Percentiles rank a stretch among this genome's conserved stretches.
These are phyloP conservation scores for Brassica rapa DNA, from an alignment of 345 rosid genomes.

Conservation along the genomic window DNA sequence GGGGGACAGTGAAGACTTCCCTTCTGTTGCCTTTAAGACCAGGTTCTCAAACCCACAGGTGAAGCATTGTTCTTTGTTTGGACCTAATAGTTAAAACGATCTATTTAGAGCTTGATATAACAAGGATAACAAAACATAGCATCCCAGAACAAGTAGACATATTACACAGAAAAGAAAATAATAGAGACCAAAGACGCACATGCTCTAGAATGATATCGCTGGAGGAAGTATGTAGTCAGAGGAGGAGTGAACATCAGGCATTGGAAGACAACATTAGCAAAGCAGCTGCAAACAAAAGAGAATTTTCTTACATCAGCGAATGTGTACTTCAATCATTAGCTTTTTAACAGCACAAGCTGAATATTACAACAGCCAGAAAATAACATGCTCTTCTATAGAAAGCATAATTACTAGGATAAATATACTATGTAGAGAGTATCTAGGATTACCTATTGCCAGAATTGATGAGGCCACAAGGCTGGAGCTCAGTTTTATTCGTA, in stretches of 20 bases:
- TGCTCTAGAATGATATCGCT: conserved; percentile 76
- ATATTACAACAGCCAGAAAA: conserved; percentile 15
- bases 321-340: neutral
- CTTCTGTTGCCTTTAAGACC: conserved; percentile 70
- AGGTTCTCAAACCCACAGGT: conserved; percentile 83
- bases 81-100: conserved; percentile 53
- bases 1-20: conserved; percentile 74
- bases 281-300: conserved; percentile 70
- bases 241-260: conserved; percentile 96
- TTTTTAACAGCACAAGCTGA: conserved; percentile 9
- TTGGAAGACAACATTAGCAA: conserved; percentile 92
- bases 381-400: conserved; percentile 5
- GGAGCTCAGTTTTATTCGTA: conserved; percentile 65
- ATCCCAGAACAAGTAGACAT: conserved; percentile 17
- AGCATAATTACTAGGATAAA: conserved; percentile 2
- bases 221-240: conserved; percentile 77
- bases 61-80: conserved; percentile 78
- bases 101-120: conserved; percentile 8
- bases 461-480: conserved; percentile 85
- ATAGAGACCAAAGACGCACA: conserved; percentile 53
- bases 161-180: conserved; percentile 10
- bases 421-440: neutral
- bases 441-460: conserved; percentile 83
- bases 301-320: conserved; percentile 22
- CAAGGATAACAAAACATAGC: conserved; percentile 8